A percentile compares a stretch with the other conserved stretches of the same genome.
Evolutionary conservation across 768 basidiomycete species (phyloP).

Genomic region (Amanita brunnescens): DNA sequence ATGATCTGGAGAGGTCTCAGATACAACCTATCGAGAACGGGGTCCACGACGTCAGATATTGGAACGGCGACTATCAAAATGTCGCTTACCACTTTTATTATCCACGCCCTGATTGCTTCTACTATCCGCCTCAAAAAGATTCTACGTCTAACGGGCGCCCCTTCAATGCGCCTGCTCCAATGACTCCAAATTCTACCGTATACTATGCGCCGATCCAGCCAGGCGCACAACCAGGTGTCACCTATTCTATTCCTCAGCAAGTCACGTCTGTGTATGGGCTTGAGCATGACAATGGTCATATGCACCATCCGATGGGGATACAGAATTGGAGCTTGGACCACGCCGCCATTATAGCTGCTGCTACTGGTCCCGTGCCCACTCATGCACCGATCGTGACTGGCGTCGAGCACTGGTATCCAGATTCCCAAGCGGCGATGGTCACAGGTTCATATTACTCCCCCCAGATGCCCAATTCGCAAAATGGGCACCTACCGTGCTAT

Average conservation of each 20-base stretch:
- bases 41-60: constrained; percentile 8
- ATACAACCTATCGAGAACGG: background rate
- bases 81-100: constrained; percentile 8
- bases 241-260: constrained; percentile 3
- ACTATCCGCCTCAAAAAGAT: constrained; percentile 23
- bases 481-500: constrained; percentile 1
- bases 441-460: constrained; percentile 8
- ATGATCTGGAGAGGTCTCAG: constrained; percentile 1
- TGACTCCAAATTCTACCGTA: background rate
- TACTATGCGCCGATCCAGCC: constrained; percentile 3
- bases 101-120: constrained; percentile 18
- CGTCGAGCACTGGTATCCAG: constrained; percentile 9
- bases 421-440: background rate
- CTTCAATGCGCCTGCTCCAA: background rate
- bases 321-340: constrained; percentile 21
- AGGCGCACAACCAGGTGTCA: background rate
- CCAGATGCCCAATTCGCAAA: constrained; percentile 6
- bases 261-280: background rate
- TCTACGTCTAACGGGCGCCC: background rate
- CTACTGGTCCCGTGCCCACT: background rate
- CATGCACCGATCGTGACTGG: constrained; percentile 9
- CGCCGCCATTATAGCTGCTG: constrained; percentile 14
- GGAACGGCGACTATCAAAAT: constrained; percentile 13
- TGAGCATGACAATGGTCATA: constrained; percentile 4
- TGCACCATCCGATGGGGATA: background rate